Evolutionary conservation across 306 rosid genomes (phyloP), one percentile per base, ranked within the genome.

Genomic region (Prunus mume): DNA sequence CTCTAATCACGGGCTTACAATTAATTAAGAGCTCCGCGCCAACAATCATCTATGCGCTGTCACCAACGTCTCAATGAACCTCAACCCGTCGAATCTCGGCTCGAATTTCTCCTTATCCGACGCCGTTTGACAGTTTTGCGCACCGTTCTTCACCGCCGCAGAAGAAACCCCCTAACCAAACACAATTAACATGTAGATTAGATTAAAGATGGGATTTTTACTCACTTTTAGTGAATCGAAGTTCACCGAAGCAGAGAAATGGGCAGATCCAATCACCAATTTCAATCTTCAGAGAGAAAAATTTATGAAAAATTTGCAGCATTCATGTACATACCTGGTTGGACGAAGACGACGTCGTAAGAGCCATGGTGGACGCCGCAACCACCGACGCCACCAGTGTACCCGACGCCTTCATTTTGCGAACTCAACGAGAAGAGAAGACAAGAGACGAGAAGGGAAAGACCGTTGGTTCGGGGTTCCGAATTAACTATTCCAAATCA

Each of bases 51-150:
- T 83, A 72, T 95, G 98, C 14, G 98, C 98, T 45, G 98, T 95
- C 56, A 95, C 89, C 43, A 95, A 75, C 56, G 98, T 95, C 78
- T 95, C 97, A 25, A 92, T 90, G 87, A 95, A 95, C 27, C 92
- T 90, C 86, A 95, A 81, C 6, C 98, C 98, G 71, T 95, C 98
- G 66, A 95, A 95, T 74, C 86, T 90, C 66, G 98, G 98, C 52
- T 90, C 90, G 68, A 90, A 95, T 57, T 91, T 86, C 84, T 89
- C 93, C 86, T 82, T 82, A 38, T 62, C 79, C 57, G 81, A 51
- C 43, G 84, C 24, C 3, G 72, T 6, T 19, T 58, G 58, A 57
- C 80, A 62, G 18, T 20, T 47, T 25, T 51, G 67, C 9, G 28
- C 65, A 25, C 52, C 13, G 0, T 49, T 72, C 24, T 65, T 69